Evolutionary conservation across 1,284 basidiomycete species (phyloP).

Genomic region (Puccinia polysora): DNA sequence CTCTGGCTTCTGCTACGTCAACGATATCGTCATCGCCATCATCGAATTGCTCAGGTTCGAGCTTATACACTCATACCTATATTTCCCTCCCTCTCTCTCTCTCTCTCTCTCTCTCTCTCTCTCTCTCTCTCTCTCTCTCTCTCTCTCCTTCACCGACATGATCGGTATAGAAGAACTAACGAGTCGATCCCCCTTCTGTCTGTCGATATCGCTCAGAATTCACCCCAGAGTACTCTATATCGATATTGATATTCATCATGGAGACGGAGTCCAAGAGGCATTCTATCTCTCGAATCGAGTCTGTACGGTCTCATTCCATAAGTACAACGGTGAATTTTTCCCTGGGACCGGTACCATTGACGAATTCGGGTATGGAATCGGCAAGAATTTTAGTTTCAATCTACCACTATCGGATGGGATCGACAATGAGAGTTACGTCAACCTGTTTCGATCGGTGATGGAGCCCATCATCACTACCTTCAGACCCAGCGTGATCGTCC

Average conservation of each 20-base stretch:
- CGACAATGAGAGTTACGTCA: constrained; percentile 92
- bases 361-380: constrained; percentile 74
- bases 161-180: too few relatives aligned
- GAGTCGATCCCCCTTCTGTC: too few relatives aligned
- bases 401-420: constrained; percentile 94
- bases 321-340: constrained; percentile 98
- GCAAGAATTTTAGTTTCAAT: constrained; percentile 94
- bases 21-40: constrained; percentile 89
- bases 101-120: background rate
- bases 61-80: too few relatives aligned
- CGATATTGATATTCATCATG: constrained; percentile 96
- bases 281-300: constrained; percentile 98
- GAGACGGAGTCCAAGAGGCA: constrained; percentile 92
- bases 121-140: background rate
- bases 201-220: too few relatives aligned
- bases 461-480: constrained; percentile 88
- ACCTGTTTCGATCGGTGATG: constrained; percentile 91
- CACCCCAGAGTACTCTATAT: constrained; percentile 89
- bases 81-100: background rate
- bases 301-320: constrained; percentile 98
- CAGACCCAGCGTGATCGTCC: constrained; percentile 81
- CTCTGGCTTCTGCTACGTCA: constrained; percentile 93
- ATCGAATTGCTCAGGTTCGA: constrained; percentile 88
- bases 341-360: constrained; percentile 89
- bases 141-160: background rate